Evolutionary conservation across 1,284 basidiomycete species (phyloP), one percentile per base, ranked within the genome.

Genomic region (Trichosporon ovoides): DNA sequence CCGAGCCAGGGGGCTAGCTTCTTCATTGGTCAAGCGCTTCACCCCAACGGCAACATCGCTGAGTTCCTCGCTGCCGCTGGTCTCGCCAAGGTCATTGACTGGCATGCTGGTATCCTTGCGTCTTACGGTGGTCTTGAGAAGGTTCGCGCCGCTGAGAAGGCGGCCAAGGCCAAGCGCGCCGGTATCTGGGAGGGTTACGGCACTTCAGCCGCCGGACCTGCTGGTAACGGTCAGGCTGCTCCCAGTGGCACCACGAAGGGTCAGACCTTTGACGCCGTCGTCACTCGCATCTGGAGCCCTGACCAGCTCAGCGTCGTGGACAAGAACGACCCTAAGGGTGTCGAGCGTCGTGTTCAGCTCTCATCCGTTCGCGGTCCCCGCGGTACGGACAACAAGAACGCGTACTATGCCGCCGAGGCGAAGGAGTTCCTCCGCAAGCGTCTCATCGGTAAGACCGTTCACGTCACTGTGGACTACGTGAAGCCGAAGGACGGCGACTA

Each of bases 31-130:
- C 86, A 84, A 60, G 89, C 91, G 69, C 75, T 91, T 31, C 95
- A 98, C 71, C 92, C 94, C 13, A 89, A 87, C 28, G 94, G 95
- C 19, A 95, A 97, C 76, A 89, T 98, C 53, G 92, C 93, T 14
- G 91, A 95, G 68, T 87, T 89, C 76, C 81, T 98, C 49, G 85
- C 93, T 18, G 83, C 83, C 3, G 85, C 85, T 48, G 93, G 95
- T 52, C 81, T 98, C 3, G 95, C 94, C 12, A 87, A 91, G 59
- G 84, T 96, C 54, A 88, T 98, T 59, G 94, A 96, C 73, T 98
- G 95, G 94, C 95, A 98, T 74, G 93, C 93, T 13, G 95, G 94
- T 35, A 89, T 98, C 83, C 84, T 98, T 38, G 84, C 89, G 2
- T 82, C 82, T 60, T 80, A 82, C 61, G 87, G 89, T 34, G 86